These are phyloP conservation scores for Odonthalia washingtoniensis DNA, from an alignment of 31 red algal species.

Conservation along the genomic window DNA sequence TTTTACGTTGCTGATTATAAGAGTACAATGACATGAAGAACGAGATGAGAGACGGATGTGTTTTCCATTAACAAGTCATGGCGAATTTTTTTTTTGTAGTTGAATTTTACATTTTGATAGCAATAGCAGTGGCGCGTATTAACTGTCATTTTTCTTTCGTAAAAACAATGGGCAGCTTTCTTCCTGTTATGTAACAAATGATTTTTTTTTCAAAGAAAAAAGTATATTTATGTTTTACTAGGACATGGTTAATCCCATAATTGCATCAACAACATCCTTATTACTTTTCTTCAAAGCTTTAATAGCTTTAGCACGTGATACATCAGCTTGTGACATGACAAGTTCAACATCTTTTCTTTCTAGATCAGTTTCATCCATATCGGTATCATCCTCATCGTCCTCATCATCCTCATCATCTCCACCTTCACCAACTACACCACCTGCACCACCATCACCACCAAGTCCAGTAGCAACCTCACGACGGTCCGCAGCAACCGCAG, in stretches of 20 bases:
- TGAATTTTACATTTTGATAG: too few species aligned
- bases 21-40: too few species aligned
- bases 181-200: too few species aligned
- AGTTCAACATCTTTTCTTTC: constrained; percentile 97
- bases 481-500: constrained; percentile 17
- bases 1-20: too few species aligned
- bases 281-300: constrained; percentile 94
- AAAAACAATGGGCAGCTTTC: too few species aligned
- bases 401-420: constrained; percentile 22
- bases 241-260: constrained; percentile 93
- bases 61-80: too few species aligned
- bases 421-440: not conserved
- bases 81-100: too few species aligned
- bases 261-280: constrained; percentile 97
- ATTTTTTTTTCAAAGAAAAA: too few species aligned
- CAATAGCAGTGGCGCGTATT: too few species aligned
- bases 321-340: constrained; percentile 96
- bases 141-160: too few species aligned
- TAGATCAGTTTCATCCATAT: constrained; percentile 87
- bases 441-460: constrained; percentile 13
- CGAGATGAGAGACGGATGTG: too few species aligned
- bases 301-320: constrained; percentile 88
- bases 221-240: constrained; percentile 16
- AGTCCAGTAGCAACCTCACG: too few species aligned
- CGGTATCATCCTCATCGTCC: constrained; percentile 81